Evolutionary conservation across 164 flowering plant genomes (phyloP).

Genomic region (Chimonanthus praecox): DNA sequence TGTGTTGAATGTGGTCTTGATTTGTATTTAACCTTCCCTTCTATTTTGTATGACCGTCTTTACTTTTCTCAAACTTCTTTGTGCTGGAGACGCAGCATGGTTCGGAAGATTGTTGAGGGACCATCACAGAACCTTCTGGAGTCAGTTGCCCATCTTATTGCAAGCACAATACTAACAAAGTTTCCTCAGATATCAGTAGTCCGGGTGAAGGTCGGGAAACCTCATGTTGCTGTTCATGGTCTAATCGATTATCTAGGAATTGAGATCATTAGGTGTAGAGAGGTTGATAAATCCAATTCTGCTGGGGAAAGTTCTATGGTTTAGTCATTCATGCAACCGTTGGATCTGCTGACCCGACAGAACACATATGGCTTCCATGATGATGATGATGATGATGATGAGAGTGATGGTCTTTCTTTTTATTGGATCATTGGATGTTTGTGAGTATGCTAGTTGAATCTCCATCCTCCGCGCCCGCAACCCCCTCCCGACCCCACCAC

Average conservation of each 20-base stretch:
- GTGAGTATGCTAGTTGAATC: too few relatives aligned
- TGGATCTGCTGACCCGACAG: too few relatives aligned
- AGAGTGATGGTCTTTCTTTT: too few relatives aligned
- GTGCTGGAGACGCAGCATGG: slow-evolving; percentile 44
- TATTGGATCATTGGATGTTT: too few relatives aligned
- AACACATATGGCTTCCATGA: too few relatives aligned
- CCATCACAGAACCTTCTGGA: slow-evolving; percentile 71
- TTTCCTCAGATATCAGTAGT: slow-evolving; percentile 58
- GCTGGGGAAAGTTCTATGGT: neutral
- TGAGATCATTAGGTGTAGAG: slow-evolving; percentile 44
- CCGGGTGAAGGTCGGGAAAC: slow-evolving; percentile 76
- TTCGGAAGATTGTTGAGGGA: slow-evolving; percentile 61
- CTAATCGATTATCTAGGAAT: slow-evolving; percentile 76
- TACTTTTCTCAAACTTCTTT: neutral
- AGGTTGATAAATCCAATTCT: slow-evolving; percentile 4
- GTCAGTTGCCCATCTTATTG: slow-evolving; percentile 69
- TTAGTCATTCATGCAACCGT: neutral
- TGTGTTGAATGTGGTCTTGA: neutral
- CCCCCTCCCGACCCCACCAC: too few relatives aligned
- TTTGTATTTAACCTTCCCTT: neutral
- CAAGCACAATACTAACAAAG: slow-evolving; percentile 43
- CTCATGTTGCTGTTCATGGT: slow-evolving; percentile 83
- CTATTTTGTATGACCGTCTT: slow-evolving; percentile 3
- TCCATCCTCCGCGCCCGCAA: too few relatives aligned
- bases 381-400: too few relatives aligned